These are phyloP conservation scores for Fusarium sp. DNA, from an alignment of 2,329 filamentous ascomycete species.

Conservation along the genomic window DNA sequence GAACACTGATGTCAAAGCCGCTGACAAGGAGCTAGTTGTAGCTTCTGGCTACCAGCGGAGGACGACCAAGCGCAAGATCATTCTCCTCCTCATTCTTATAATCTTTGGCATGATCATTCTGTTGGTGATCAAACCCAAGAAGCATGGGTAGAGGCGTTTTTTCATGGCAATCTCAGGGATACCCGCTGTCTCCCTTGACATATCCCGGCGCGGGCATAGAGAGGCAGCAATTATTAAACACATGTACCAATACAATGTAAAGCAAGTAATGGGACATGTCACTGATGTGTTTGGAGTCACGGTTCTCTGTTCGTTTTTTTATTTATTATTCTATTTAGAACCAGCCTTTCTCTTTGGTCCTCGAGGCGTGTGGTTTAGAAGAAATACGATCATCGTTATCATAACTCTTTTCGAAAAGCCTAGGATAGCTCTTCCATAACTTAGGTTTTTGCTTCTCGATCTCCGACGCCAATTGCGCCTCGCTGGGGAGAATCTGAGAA, in stretches of 20 bases:
- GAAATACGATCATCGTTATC: conserved; percentile 22
- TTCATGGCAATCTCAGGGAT: conserved; percentile 23
- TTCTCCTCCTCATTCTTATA: conserved; percentile 85
- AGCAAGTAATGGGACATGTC: conserved; percentile 39
- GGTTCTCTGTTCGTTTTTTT: conserved; percentile 33
- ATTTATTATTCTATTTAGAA: conserved; percentile 37
- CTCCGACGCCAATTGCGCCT: conserved; percentile 36
- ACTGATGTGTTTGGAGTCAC: conserved; percentile 42
- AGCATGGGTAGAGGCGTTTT: conserved; percentile 42
- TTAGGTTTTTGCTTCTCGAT: conserved; percentile 45
- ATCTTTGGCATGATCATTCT: conserved; percentile 89
- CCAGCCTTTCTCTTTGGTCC: conserved; percentile 2
- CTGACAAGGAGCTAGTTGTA: conserved; percentile 90
- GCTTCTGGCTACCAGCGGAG: conserved; percentile 89
- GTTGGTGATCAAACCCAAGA: conserved; percentile 81
- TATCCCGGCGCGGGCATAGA: neutral
- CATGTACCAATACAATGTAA: conserved; percentile 47
- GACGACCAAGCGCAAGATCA: conserved; percentile 90
- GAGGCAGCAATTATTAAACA: conserved; percentile 24
- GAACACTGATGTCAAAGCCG: conserved; percentile 90
- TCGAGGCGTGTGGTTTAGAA: neutral
- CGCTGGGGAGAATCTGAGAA: conserved; percentile 42
- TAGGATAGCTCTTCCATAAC: conserved; percentile 45
- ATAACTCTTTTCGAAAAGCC: conserved; percentile 43
- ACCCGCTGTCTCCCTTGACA: conserved; percentile 13